phyloP scores from a whole-genome alignment of 495 filamentous ascomycete genomes.

The Penicillium angulare region DNA sequence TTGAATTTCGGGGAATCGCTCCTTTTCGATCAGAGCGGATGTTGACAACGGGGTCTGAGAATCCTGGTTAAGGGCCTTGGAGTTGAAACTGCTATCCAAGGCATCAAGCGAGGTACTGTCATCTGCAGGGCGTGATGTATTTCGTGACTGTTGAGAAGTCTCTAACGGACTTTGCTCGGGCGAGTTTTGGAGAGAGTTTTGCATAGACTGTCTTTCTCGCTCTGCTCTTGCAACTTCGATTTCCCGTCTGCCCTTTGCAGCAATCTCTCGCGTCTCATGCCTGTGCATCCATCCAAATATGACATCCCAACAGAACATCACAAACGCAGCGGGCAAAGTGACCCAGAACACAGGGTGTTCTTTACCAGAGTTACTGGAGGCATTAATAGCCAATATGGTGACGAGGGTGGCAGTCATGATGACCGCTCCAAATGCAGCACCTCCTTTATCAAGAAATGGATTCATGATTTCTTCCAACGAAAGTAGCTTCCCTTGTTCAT shows the following conservation, averaged over 20 bases:
- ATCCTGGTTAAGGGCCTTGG: neutral
- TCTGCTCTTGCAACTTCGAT: conserved; percentile 45
- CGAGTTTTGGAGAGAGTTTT: conserved; percentile 2
- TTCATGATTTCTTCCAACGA: conserved; percentile 70
- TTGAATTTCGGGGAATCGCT: conserved; percentile 4
- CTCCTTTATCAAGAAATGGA: conserved; percentile 62
- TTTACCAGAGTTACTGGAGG: conserved; percentile 36
- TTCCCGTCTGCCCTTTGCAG: conserved; percentile 51
- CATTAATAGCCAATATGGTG: conserved; percentile 58
- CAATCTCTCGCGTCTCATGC: conserved; percentile 57
- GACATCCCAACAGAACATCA: conserved; percentile 64
- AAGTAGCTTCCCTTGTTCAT: conserved; percentile 40
- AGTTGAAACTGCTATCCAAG: neutral
- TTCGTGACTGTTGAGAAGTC: neutral
- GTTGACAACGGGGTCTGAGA: conserved; percentile 4
- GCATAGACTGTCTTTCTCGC: conserved; percentile 17
- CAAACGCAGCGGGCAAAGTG: conserved; percentile 58
- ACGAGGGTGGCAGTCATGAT: conserved; percentile 62
- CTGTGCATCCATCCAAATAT: conserved; percentile 56
- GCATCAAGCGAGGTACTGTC: neutral
- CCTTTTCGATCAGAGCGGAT: conserved; percentile 9
- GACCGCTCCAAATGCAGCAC: conserved; percentile 57
- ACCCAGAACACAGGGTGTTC: conserved; percentile 55
- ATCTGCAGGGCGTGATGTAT: neutral
- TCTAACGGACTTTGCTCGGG: conserved; percentile 3